These are phyloP conservation scores for Epichloe uncinata DNA, from an alignment of 2,329 filamentous ascomycete genomes.

Conservation along the genomic window DNA sequence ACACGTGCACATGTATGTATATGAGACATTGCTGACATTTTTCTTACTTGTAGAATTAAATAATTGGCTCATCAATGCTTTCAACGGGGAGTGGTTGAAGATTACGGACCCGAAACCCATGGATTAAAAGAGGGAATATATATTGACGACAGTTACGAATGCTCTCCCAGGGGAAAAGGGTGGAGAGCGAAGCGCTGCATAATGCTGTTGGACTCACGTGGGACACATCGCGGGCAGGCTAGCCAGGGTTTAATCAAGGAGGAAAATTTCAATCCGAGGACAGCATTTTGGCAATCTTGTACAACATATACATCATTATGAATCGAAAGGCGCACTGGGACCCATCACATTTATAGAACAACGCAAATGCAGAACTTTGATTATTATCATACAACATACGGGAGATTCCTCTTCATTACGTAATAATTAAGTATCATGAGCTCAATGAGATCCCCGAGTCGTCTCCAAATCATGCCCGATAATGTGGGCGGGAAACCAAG, in stretches of 20 bases:
- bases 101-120: constrained; percentile 36
- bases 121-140: constrained; percentile 7
- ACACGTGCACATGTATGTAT: too few relatives aligned
- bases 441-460: constrained; percentile 13
- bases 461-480: not conserved
- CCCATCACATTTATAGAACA: not conserved
- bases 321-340: not conserved
- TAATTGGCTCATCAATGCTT: constrained; percentile 93
- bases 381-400: constrained; percentile 10
- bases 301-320: not conserved
- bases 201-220: not conserved
- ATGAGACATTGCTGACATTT: too few relatives aligned
- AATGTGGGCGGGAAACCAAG: constrained; percentile 9
- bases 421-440: constrained; percentile 8
- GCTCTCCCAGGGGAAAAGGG: too few relatives aligned
- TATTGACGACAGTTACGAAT: too few relatives aligned
- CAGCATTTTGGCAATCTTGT: not conserved
- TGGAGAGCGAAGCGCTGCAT: too few relatives aligned
- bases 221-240: not conserved
- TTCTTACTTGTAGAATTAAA: constrained; percentile 44
- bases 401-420: not conserved
- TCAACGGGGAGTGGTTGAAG: constrained; percentile 88
- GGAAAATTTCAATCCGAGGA: too few relatives aligned
- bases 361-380: constrained; percentile 1
- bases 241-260: too few relatives aligned